Evolutionary conservation across 2,329 filamentous ascomycete genomes (phyloP), one percentile per base, ranked within the genome.

Genomic region (Fusarium sp.): DNA sequence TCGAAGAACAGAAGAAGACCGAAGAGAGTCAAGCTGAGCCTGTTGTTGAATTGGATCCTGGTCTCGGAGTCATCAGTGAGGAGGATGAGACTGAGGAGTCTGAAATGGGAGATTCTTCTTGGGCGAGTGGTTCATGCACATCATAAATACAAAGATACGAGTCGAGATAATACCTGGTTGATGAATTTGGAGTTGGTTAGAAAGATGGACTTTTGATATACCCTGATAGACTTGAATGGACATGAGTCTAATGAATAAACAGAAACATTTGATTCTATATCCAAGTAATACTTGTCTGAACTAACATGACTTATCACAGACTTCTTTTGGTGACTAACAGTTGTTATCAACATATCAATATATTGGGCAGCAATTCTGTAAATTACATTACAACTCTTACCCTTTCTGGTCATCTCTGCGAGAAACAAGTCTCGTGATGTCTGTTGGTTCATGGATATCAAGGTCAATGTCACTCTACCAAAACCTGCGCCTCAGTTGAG

Each of bases 341-440:
- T 37, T 37, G 34, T 37, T 37, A 37, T 37, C 32, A 34, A 34
- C 9, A 34, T 34, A 34, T 18, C 16, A 11, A 37, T n/a, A 24
- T 12, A 22, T 61, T 45, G 47, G 61, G 55, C 61, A 66, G 42
- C 55, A 66, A 66, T 30, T 20, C 16, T 29, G 37, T 52, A 51
- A 7, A 51, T 4, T 7, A 14, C 12, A 37, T 34, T 12, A 20
- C 14, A 13, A 7, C 42, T 30, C 20, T 66, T 40, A 20, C 37
- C 61, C 18, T 27, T 54, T 61, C 27, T 32, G 47, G 63, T 16
- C n/a, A 61, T 34, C 42, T 47, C 22, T 56, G 62, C 56, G 48
- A 67, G 57, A 27, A 67, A n/a, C 11, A 41, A 67, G 64, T 67
- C 62, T 34, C 62, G 49, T 67, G 63, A 66, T 67, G 37, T 61